Evolutionary conservation across 331 rosid genomes (phyloP).

Genomic region (Telfairia occidentalis): DNA sequence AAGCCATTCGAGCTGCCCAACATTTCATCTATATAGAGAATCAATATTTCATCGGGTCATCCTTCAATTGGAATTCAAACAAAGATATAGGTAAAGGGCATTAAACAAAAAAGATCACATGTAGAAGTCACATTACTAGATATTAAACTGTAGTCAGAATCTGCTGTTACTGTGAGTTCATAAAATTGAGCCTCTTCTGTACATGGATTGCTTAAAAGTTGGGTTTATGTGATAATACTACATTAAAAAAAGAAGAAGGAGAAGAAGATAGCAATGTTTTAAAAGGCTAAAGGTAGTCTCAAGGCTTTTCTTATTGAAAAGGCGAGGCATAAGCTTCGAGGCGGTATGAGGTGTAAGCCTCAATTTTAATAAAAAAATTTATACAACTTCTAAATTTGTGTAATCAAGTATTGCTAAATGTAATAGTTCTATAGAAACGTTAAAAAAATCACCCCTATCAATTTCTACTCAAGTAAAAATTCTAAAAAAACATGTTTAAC

Average conservation of each 20-base stretch:
- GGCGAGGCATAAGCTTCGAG: too few species aligned
- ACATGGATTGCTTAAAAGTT: not conserved
- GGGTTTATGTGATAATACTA: not conserved
- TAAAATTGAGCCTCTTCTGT: not conserved
- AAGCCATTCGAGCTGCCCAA: conserved; percentile 95
- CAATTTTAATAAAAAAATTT: too few species aligned
- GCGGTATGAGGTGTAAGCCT: too few species aligned
- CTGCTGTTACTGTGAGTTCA: not conserved
- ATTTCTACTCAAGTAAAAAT: too few species aligned
- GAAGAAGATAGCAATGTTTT: too few species aligned
- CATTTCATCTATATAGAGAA: conserved; percentile 89
- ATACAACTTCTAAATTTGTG: too few species aligned
- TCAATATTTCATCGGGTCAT: conserved; percentile 91
- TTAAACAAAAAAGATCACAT: not conserved
- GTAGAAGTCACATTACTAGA: not conserved
- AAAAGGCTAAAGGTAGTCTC: too few species aligned
- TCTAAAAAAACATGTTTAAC: too few species aligned
- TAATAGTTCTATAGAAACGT: too few species aligned
- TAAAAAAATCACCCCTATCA: too few species aligned
- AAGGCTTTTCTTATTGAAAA: too few species aligned
- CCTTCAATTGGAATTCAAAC: conserved; percentile 69
- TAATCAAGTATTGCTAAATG: too few species aligned
- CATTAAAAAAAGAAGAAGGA: not conserved
- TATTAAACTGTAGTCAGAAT: not conserved
- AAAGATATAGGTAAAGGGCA: conserved; percentile 57